Evolutionary conservation across 2,329 filamentous ascomycete genomes (phyloP).

Genomic region (Aureobasidium leucospermi): DNA sequence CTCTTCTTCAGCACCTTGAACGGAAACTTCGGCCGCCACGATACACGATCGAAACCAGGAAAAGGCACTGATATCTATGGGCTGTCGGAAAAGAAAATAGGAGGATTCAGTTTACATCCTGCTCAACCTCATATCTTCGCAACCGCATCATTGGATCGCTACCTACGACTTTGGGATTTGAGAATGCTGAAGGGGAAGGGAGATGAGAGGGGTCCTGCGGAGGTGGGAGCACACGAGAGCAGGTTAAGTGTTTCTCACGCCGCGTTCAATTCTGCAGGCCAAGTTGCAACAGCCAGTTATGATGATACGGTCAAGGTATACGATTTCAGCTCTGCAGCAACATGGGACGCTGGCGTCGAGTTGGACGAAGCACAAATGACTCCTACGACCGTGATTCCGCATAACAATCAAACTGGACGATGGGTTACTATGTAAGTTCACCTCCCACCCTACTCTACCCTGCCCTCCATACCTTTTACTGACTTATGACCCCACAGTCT

Average conservation of each 20-base stretch:
- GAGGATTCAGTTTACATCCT: conserved; percentile 82
- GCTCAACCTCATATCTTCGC: conserved; percentile 72
- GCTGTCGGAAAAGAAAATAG: conserved; percentile 87
- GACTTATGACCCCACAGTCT: conserved; percentile 35
- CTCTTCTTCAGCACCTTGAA: conserved; percentile 84
- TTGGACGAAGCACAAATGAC: conserved; percentile 56
- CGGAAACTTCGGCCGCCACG: conserved; percentile 73
- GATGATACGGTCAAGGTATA: conserved; percentile 95
- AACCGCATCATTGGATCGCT: conserved; percentile 84
- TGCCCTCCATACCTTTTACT: neutral
- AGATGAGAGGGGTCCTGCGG: conserved; percentile 52
- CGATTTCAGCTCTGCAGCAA: conserved; percentile 49
- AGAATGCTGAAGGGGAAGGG: conserved; percentile 65
- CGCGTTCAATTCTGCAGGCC: conserved; percentile 76
- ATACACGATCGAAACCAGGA: conserved; percentile 55
- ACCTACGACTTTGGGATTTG: conserved; percentile 86
- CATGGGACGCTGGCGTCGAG: conserved; percentile 39
- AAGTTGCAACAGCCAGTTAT: conserved; percentile 86
- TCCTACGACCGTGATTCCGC: conserved; percentile 61
- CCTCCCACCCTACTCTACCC: neutral
- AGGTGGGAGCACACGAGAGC: conserved; percentile 76
- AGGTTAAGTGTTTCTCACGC: conserved; percentile 86
- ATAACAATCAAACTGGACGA: conserved; percentile 93
- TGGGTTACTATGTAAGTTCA: conserved; percentile 77
- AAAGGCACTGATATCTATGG: conserved; percentile 58